Evolutionary conservation across 805 yeast genomes (phyloP), one percentile per base, ranked within the genome.

Genomic region (Wickerhamiella brachini): DNA sequence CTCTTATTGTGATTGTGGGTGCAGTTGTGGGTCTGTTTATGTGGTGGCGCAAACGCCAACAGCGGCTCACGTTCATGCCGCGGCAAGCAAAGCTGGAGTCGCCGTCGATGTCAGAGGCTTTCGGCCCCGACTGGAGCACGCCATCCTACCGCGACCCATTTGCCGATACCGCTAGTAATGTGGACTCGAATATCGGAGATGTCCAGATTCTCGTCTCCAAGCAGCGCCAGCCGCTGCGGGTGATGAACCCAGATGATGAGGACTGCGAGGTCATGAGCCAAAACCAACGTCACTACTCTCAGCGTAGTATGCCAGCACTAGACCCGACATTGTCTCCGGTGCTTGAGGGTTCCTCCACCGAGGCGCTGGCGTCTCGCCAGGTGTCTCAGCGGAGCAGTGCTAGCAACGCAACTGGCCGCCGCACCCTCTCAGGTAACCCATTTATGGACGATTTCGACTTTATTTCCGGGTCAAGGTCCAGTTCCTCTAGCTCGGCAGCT

Each of bases 1-100:
- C 78, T 3, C 49, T 74, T 1, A 62, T 73, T 13, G 65, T 66
- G 4, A 53, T 73, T 2, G 62, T 67, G 9, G 64, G 71, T 1
- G 53, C 66, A 2, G 66, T 62, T 0, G 66, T 68, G 10, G 61
- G 63, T 9, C 59, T 63, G 0, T 62, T 62, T 52, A 48, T 62
- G 52, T 54, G 56, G 55, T 58, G 59, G 55, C 55, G 62, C 7
- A 57, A 57, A 22, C 59, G 64, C 15, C 49, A 57, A n/a, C 60
- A 58, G 48, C 52, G 57, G 13, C 49, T 51, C 2, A 43, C 53
- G 44, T 52, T 57, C 49, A 52, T 49, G 51, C 56, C 51, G 49
- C 59, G 51, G 48, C 45, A 42, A 29, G 45, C 51, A 8, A 48
- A 48, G 34, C 48, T 54, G 34, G 48, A 46, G 38, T 31, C 57